These are phyloP conservation scores for Pseudogymnoascus sp. DNA, from an alignment of 2,329 filamentous ascomycete genomes.

Conservation along the genomic window DNA sequence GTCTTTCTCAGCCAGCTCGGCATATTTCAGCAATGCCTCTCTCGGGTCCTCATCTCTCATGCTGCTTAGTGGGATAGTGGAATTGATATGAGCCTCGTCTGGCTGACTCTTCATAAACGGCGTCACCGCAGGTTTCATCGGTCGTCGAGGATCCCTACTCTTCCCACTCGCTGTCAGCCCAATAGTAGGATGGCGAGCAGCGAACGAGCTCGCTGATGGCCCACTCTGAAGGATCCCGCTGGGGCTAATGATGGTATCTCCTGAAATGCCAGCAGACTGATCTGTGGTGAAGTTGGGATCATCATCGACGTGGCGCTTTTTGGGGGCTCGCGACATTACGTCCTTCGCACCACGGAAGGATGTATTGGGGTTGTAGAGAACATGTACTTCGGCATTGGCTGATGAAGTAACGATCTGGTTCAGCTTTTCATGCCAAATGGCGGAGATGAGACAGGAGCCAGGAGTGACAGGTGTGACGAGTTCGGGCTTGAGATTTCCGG, in stretches of 20 bases:
- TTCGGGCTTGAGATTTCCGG: conserved; percentile 79
- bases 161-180: conserved; percentile 73
- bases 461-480: conserved; percentile 84
- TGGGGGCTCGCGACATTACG: conserved; percentile 87
- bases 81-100: conserved; percentile 79
- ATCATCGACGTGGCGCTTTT: conserved; percentile 92
- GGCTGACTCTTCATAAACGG: conserved; percentile 88
- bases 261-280: conserved; percentile 70
- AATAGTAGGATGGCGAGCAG: conserved; percentile 57
- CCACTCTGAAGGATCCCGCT: conserved; percentile 52
- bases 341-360: conserved; percentile 76
- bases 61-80: conserved; percentile 79
- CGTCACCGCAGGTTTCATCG: conserved; percentile 76
- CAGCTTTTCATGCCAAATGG: conserved; percentile 87
- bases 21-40: conserved; percentile 90
- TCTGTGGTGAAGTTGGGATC: conserved; percentile 82
- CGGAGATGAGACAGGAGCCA: conserved; percentile 70
- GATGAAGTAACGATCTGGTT: conserved; percentile 96
- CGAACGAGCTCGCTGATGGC: conserved; percentile 36
- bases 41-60: conserved; percentile 96
- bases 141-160: conserved; percentile 70
- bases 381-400: conserved; percentile 79
- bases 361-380: conserved; percentile 82
- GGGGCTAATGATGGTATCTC: conserved; percentile 69
- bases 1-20: conserved; percentile 84